Conservation (phyloP, 164 flowering plant genomes). For the Echeveria elegans region DNA sequence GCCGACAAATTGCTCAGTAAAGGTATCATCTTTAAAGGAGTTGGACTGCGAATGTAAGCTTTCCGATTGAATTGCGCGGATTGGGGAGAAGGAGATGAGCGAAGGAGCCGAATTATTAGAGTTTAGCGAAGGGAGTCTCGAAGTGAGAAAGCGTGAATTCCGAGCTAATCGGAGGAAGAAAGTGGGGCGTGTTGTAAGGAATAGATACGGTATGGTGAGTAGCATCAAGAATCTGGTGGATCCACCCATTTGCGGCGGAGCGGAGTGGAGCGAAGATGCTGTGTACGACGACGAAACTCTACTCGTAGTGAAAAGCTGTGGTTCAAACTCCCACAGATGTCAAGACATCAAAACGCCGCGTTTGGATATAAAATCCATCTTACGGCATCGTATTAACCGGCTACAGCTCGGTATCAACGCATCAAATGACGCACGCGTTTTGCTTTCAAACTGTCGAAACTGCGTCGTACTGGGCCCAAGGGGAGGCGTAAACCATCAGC, state of each 20-base stretch:
- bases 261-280: too few relatives aligned
- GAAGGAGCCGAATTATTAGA: constrained; percentile 1
- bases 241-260: constrained; percentile 32
- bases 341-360: not conserved
- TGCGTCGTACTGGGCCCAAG: too few relatives aligned
- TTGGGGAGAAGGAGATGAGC: constrained; percentile 1
- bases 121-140: constrained; percentile 4
- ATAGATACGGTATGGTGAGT: constrained; percentile 24
- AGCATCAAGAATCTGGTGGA: constrained; percentile 35
- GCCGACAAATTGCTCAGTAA: constrained; percentile 6
- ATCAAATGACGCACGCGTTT: too few relatives aligned
- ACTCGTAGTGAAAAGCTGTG: not conserved
- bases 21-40: constrained; percentile 13
- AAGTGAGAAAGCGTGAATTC: constrained; percentile 10
- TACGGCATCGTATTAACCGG: too few relatives aligned
- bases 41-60: constrained; percentile 22
- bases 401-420: too few relatives aligned
- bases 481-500: constrained; percentile 21
- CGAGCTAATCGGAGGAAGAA: constrained; percentile 24
- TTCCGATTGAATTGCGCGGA: constrained; percentile 1
- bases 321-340: too few relatives aligned
- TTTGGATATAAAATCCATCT: too few relatives aligned
- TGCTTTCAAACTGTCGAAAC: too few relatives aligned
- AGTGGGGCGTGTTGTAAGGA: constrained; percentile 21
- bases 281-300: not conserved